Percentiles rank a stretch among this genome's conserved stretches.
phyloP scores from a whole-genome alignment of 495 filamentous ascomycete genomes.

The Xylaria curta region DNA sequence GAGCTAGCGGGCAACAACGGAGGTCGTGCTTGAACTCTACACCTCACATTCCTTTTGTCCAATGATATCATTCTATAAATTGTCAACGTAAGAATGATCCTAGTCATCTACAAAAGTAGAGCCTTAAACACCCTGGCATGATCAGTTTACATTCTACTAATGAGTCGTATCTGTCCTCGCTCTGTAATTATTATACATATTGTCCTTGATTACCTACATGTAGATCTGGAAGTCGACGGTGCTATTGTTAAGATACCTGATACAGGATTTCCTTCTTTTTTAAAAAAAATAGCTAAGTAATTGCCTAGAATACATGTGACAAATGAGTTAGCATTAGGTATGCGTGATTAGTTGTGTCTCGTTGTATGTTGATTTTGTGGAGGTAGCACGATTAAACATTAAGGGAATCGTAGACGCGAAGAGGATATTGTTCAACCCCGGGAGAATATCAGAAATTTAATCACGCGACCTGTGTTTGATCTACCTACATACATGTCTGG shows the following conservation, averaged over 20 bases:
- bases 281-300: background rate
- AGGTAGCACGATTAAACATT: background rate
- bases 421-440: background rate
- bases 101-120: background rate
- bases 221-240: background rate
- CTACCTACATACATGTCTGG: no score
- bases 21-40: background rate
- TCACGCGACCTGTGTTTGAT: background rate
- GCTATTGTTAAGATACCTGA: background rate
- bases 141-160: no score
- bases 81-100: slow-evolving; percentile 3
- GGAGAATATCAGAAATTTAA: background rate
- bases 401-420: background rate
- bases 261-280: background rate
- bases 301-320: background rate
- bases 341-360: background rate
- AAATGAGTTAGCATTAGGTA: background rate
- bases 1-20: background rate
- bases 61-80: background rate
- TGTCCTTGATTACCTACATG: background rate
- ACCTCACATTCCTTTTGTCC: background rate
- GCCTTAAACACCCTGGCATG: no score
- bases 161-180: background rate
- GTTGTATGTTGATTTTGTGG: background rate
- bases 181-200: background rate